Base-by-base conservation (phyloP, 768 basidiomycete genomes). In the Guyanaporus albipodus region DNA sequence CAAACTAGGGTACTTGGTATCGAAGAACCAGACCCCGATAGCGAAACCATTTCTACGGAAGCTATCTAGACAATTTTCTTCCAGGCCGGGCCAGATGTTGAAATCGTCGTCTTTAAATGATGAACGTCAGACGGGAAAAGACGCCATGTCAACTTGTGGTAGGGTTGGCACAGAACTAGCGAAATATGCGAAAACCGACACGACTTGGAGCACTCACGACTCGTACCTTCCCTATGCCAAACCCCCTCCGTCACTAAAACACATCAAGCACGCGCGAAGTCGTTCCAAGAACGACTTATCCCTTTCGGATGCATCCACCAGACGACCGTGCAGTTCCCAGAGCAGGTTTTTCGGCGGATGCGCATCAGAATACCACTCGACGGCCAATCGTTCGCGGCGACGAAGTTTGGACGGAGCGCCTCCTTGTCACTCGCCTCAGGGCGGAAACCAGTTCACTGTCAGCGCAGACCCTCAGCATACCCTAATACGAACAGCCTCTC, bases 171-270 rank as follows among this genome's bases (percentile, higher is more conserved):
- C 23, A n/a, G 11, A 11, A 26, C 21, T 4, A 4, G 4, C 8
- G 2, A 31, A 12, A 4, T 0, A 1, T 6, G 6, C 6, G 14
- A 38, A 26, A 5, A 41, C 32, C 4, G 7, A 4, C 10, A 44
- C 59, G n/a, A 9, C 45, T 6, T 61, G 61, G 44, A 43, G 46
- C n/a, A 18, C 49, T 10, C 5, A 48, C 15, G 63, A 63, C 26
- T 21, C 55, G 0, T 63, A 27, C 26, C 49, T 67, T 36, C 54
- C 61, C 11, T 59, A 49, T 4, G 49, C 60, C 22, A 59, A 54
- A 24, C 45, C 56, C 17, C 50, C 57, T 23, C 44, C 43, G 2
- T 54, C 61, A 3, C 48, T 58, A 0, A 51, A 50, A 22, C 17
- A 2, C 8, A 34, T 29, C 33, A 48, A 37, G 12, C 59, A 60